phyloP scores from a whole-genome alignment of 2,329 filamentous ascomycete genomes.

The Colletotrichum eleusines region DNA sequence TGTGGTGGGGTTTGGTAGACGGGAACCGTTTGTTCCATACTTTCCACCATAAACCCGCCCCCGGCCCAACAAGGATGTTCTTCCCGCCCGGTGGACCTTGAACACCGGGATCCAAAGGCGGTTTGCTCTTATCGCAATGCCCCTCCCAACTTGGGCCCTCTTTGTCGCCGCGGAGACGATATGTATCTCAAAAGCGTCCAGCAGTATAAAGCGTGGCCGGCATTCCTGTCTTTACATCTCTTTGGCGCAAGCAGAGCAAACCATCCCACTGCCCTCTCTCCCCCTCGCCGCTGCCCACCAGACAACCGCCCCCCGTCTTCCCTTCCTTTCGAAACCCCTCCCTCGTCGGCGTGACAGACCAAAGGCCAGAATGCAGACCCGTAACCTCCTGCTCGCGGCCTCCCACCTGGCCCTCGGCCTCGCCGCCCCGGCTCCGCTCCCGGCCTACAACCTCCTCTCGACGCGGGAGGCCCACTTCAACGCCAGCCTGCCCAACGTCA shows the following conservation, averaged over 20 bases:
- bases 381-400: conserved; percentile 22
- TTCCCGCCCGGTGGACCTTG: conserved; percentile 3
- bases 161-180: background rate
- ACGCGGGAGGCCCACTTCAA: conserved; percentile 47
- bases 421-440: conserved; percentile 26
- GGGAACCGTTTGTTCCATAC: background rate
- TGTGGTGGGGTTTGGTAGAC: background rate
- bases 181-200: no score
- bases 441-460: conserved; percentile 22
- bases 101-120: background rate
- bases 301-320: background rate
- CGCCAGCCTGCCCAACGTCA: conserved; percentile 65
- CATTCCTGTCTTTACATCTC: background rate
- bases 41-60: background rate
- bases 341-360: background rate
- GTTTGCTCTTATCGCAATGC: conserved; percentile 13
- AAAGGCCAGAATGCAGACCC: conserved; percentile 28
- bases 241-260: background rate
- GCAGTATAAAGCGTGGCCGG: conserved; percentile 11
- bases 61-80: background rate
- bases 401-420: conserved; percentile 34
- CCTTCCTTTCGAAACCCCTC: background rate
- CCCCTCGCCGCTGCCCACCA: background rate
- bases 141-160: background rate
- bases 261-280: background rate